A percentile compares a stretch with the other conserved stretches of the same genome.
Conservation (phyloP, 129 eudicot genomes). For the Cynara cardunculus region DNA sequence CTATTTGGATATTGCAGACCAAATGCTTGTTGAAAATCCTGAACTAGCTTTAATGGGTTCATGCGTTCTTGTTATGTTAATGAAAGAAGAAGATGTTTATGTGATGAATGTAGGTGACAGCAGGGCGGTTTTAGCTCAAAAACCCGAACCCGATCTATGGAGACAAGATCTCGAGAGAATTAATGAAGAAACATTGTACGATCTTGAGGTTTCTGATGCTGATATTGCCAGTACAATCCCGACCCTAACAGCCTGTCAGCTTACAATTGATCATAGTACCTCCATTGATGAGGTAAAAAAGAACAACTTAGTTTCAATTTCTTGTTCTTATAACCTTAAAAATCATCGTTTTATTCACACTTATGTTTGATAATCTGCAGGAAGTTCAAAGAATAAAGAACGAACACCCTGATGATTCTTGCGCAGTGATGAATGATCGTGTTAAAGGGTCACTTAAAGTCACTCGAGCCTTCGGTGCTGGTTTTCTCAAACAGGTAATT, state of each 20-base stretch:
- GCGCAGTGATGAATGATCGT: conserved; percentile 80
- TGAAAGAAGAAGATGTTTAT: conserved; percentile 98
- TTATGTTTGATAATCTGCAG: conserved; percentile 40
- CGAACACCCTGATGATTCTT: conserved; percentile 85
- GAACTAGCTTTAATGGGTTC: conserved; percentile 98
- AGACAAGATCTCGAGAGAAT: conserved; percentile 91
- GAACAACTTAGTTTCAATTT: background rate
- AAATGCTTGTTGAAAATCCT: conserved; percentile 86
- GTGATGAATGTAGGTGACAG: conserved; percentile 98
- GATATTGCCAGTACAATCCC: conserved; percentile 38
- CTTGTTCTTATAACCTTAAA: background rate
- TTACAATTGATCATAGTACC: conserved; percentile 91
- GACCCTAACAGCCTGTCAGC: conserved; percentile 67
- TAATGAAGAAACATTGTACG: conserved; percentile 85
- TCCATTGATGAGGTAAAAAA: conserved; percentile 67
- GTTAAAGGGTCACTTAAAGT: conserved; percentile 95
- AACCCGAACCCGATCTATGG: conserved; percentile 79
- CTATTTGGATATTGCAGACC: conserved; percentile 80
- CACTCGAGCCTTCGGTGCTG: conserved; percentile 98
- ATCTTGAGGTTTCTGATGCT: conserved; percentile 64
- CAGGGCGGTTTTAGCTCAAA: conserved; percentile 82
- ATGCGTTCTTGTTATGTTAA: conserved; percentile 91
- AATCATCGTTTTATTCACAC: background rate
- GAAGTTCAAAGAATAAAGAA: conserved; percentile 68
- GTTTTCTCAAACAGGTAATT: conserved; percentile 96